phyloP scores from a whole-genome alignment of 2,329 filamentous ascomycete genomes.

The Ophiostoma tasmaniense region DNA sequence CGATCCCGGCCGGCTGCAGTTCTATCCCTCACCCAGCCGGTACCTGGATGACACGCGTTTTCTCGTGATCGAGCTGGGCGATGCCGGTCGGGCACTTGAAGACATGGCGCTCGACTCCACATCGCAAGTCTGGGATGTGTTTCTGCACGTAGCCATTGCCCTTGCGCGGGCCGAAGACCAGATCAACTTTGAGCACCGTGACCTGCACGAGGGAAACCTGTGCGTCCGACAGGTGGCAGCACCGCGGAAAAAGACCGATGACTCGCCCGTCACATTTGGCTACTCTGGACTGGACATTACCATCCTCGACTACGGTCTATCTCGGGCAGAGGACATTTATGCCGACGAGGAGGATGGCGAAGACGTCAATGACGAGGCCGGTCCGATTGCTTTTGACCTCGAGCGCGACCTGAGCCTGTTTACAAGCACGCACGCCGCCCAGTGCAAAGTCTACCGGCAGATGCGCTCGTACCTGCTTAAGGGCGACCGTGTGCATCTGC shows the following conservation, averaged over 20 bases:
- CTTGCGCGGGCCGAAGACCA: constrained; percentile 50
- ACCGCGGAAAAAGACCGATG: constrained; percentile 22
- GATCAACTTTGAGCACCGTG: constrained; percentile 56
- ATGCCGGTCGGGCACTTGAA: constrained; percentile 53
- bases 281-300: constrained; percentile 55
- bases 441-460: constrained; percentile 54
- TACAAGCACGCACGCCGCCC: constrained; percentile 49
- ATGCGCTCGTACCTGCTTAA: constrained; percentile 51
- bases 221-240: constrained; percentile 43
- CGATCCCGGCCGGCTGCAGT: constrained; percentile 49
- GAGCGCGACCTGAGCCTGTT: constrained; percentile 54
- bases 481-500: constrained; percentile 42
- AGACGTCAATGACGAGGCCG: constrained; percentile 21
- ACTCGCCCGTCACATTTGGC: constrained; percentile 39
- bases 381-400: constrained; percentile 45
- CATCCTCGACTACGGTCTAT: constrained; percentile 57
- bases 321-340: constrained; percentile 39
- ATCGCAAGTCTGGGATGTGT: constrained; percentile 54
- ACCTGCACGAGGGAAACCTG: constrained; percentile 57
- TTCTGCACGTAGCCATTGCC: constrained; percentile 52
- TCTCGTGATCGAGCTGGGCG: constrained; percentile 54
- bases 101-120: constrained; percentile 43
- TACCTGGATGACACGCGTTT: constrained; percentile 52
- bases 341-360: constrained; percentile 21
- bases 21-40: constrained; percentile 53